A percentile compares a stretch with the other conserved stretches of the same genome.
phyloP scores from a whole-genome alignment of 768 basidiomycete genomes.

The Russula lepida region DNA sequence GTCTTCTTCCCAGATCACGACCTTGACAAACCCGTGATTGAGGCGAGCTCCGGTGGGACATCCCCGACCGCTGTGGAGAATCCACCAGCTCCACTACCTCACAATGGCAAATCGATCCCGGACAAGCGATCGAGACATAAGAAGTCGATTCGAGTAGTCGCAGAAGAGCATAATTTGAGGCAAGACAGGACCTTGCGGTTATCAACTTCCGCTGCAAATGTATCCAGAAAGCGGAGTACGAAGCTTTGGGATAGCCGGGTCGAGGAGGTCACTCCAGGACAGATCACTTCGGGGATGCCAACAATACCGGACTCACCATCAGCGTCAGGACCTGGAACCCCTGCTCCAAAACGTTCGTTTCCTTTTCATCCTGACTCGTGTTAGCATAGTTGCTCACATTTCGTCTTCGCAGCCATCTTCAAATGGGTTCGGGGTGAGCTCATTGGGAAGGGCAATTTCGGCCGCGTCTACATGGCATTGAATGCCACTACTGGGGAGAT shows the following conservation, averaged over 20 bases:
- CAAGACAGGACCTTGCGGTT: constrained; percentile 65
- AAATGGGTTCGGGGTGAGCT: constrained; percentile 98
- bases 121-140: constrained; percentile 51
- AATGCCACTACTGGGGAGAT: constrained; percentile 97
- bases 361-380: constrained; percentile 7
- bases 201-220: constrained; percentile 36
- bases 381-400: neutral
- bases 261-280: constrained; percentile 84
- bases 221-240: constrained; percentile 76
- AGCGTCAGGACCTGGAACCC: constrained; percentile 28
- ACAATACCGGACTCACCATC: constrained; percentile 53
- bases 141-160: constrained; percentile 90
- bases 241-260: constrained; percentile 92
- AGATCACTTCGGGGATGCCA: constrained; percentile 40
- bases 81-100: constrained; percentile 30
- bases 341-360: constrained; percentile 56
- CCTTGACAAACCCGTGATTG: constrained; percentile 91
- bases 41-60: constrained; percentile 70
- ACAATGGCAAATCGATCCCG: constrained; percentile 12
- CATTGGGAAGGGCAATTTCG: constrained; percentile 95
- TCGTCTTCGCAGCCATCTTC: constrained; percentile 58
- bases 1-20: constrained; percentile 96
- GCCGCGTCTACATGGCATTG: constrained; percentile 90
- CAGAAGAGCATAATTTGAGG: constrained; percentile 74
- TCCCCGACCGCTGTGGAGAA: constrained; percentile 61